Evolutionary conservation across 2,329 filamentous ascomycete genomes (phyloP), one percentile per base, ranked within the genome.

Genomic region (Cercospora sp.): DNA sequence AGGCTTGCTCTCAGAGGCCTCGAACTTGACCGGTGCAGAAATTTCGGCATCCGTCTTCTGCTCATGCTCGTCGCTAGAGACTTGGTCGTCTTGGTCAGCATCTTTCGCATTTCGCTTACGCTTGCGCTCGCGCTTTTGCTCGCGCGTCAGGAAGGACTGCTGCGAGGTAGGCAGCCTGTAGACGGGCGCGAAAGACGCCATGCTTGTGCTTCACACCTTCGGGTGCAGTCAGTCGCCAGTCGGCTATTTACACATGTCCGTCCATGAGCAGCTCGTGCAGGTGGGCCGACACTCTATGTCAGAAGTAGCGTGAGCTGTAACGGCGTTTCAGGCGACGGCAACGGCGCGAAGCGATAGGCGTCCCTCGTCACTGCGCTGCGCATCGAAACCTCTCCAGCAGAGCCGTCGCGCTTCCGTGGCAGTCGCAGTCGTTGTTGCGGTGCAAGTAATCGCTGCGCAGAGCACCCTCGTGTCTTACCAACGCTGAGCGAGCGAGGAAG

Each of bases 131-230:
- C 67, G 71, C 62, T 72, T 72, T 31, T 74, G 75, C 65, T 74
- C 68, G 67, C 69, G 74, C 26, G 72, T 63, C 66, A 73, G 70
- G 62, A 72, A 71, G n/a, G 72, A 67, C 48, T 73, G 71, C 59
- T 74, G 71, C 48, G 64, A 69, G 62, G 66, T 64, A n/a, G 68
- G 67, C 16, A 71, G 67, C 18, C 69, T 66, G 66, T 77, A 77
- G 51, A 74, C 71, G 16, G 76, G 73, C 3, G 75, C 75, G 67
- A 74, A 77, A 16, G 71, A 70, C 28, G 75, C 66, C 75, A 77
- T 76, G 58, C 60, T 51, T 65, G 63, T 53, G 51, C 62, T 64
- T 64, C 48, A 64, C 62, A 57, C 48, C 48, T 58, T 58, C 48
- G 30, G 62, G 13, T 53, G 18, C 48, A 30, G 23, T 36, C 26